Conservation (phyloP, 768 basidiomycete species). For the Scleroderma citrinum region DNA sequence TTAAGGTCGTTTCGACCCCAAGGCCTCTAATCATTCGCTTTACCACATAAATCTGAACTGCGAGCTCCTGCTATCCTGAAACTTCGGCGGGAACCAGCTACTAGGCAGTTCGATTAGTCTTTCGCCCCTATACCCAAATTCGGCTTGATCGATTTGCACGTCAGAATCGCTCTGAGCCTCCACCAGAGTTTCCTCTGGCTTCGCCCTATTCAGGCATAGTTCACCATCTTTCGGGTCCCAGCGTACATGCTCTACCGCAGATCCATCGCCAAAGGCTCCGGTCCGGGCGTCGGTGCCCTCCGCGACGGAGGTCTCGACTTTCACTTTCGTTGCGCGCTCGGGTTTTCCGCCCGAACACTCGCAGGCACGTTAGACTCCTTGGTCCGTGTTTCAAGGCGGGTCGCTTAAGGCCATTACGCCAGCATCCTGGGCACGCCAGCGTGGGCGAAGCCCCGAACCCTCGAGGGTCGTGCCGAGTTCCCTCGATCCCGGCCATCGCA, state of each 20-base stretch:
- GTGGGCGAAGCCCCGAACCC: too few relatives aligned
- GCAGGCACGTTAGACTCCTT: too few relatives aligned
- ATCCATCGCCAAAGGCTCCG: conserved; percentile 65
- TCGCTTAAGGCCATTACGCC: too few relatives aligned
- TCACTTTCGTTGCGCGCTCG: too few relatives aligned
- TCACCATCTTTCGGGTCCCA: conserved; percentile 90
- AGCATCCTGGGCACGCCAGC: too few relatives aligned
- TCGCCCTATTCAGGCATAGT: conserved; percentile 87
- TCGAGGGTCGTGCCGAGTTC: too few relatives aligned
- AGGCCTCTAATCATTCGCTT: conserved; percentile 91
- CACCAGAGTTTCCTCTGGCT: conserved; percentile 96
- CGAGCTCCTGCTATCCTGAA: conserved; percentile 68
- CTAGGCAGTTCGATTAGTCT: conserved; percentile 95
- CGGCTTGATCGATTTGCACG: conserved; percentile 94
- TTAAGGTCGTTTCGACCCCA: conserved; percentile 85
- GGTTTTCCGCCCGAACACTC: too few relatives aligned
- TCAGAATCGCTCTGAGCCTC: conserved; percentile 94
- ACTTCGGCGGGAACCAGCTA: conserved; percentile 91
- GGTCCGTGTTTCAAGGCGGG: too few relatives aligned
- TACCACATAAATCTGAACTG: conserved; percentile 49
- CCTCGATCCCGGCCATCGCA: too few relatives aligned
- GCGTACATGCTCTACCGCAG: conserved; percentile 78
- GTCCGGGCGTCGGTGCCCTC: conserved; percentile 73
- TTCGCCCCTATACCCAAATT: conserved; percentile 95
- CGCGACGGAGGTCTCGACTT: too few relatives aligned